phyloP scores from a whole-genome alignment of 768 basidiomycete genomes.

The Amanita fuliginea region DNA sequence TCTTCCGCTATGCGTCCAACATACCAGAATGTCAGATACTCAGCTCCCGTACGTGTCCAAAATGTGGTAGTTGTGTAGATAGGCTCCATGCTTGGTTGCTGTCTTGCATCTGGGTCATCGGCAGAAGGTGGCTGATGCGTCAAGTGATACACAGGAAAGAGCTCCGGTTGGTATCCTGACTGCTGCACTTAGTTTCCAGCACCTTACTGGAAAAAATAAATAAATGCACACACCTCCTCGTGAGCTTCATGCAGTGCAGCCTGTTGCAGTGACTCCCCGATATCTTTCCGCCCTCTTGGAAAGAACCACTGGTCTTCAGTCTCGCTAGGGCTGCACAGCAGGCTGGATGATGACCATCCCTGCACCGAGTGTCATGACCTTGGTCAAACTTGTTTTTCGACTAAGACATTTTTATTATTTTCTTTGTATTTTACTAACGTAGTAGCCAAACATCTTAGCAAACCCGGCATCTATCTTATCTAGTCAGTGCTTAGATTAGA shows the following conservation, averaged over 20 bases:
- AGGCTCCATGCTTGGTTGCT: constrained; percentile 27
- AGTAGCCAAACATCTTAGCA: too few relatives aligned
- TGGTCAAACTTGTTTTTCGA: too few relatives aligned
- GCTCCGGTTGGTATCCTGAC: constrained; percentile 38
- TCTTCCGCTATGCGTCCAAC: constrained; percentile 37
- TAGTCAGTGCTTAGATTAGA: too few relatives aligned
- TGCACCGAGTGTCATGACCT: too few relatives aligned
- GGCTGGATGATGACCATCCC: constrained; percentile 59
- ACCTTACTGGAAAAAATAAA: neutral
- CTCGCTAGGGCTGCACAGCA: constrained; percentile 28
- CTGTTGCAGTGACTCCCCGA: constrained; percentile 49
- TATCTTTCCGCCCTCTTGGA: constrained; percentile 55
- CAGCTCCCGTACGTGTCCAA: constrained; percentile 26
- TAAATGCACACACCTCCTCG: constrained; percentile 39
- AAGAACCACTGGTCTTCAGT: constrained; percentile 36
- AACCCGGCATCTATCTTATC: too few relatives aligned
- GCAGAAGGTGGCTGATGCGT: constrained; percentile 31
- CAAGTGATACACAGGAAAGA: constrained; percentile 31
- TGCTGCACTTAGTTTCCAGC: constrained; percentile 21
- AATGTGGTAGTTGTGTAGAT: constrained; percentile 25
- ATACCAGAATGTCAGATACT: constrained; percentile 47
- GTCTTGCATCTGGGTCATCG: constrained; percentile 2
- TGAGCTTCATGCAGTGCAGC: constrained; percentile 53
- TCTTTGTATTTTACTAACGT: too few relatives aligned
- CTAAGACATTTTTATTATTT: too few relatives aligned